Conservation (phyloP, 805 yeast species). For the Candida silvicultrix region DNA sequence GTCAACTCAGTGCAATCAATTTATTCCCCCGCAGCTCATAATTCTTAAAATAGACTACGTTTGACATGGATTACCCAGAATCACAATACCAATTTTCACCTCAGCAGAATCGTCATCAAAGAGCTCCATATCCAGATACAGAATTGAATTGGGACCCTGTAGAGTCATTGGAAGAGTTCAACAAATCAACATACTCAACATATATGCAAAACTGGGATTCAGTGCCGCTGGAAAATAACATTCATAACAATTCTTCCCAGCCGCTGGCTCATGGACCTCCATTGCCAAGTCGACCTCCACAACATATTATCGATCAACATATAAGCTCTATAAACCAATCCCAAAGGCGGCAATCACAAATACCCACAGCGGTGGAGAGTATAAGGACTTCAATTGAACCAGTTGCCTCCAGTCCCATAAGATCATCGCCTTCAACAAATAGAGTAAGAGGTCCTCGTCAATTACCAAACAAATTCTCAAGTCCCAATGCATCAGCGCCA, state of each 20-base stretch:
- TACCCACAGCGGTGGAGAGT: neutral
- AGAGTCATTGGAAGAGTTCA: slow-evolving; percentile 13
- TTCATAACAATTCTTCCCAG: too few relatives aligned
- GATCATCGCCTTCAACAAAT: slow-evolving; percentile 1
- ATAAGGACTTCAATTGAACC: neutral
- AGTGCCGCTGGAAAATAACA: neutral
- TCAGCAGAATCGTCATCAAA: neutral
- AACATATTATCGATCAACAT: slow-evolving; percentile 15
- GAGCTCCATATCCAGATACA: slow-evolving; percentile 9
- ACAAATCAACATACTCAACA: slow-evolving; percentile 3
- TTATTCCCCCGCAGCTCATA: too few relatives aligned
- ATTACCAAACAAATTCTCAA: slow-evolving; percentile 13
- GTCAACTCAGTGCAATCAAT: too few relatives aligned
- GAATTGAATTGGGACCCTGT: slow-evolving; percentile 14
- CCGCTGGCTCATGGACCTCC: slow-evolving; percentile 12
- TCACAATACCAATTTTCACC: neutral
- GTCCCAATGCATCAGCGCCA: slow-evolving; percentile 1
- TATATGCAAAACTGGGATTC: neutral
- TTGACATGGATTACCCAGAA: too few relatives aligned
- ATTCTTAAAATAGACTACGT: too few relatives aligned
- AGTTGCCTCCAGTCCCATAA: neutral
- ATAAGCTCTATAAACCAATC: slow-evolving; percentile 1
- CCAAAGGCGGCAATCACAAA: neutral
- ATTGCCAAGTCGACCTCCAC: slow-evolving; percentile 17
- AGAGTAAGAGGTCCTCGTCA: slow-evolving; percentile 19